Percentiles rank a stretch among this genome's conserved stretches.
Conservation (phyloP, 306 rosid genomes). For the barrel medic (Medicago truncatula) region DNA sequence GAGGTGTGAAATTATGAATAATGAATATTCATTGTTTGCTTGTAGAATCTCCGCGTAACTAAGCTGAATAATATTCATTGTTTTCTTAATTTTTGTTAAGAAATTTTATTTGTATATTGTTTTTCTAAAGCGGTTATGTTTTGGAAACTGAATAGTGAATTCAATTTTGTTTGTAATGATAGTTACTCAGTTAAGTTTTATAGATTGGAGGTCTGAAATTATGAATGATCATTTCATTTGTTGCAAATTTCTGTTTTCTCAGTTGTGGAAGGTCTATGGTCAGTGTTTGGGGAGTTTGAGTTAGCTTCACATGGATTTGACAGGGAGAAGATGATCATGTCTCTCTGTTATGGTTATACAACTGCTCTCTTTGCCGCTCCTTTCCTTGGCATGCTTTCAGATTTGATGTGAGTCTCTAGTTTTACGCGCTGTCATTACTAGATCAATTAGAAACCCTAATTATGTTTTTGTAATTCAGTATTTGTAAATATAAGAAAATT, state of each 20-base stretch:
- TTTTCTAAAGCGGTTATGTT: background rate
- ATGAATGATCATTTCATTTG: slow-evolving; percentile 30
- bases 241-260: slow-evolving; percentile 25
- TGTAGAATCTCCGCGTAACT: slow-evolving; percentile 14
- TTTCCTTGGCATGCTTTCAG: slow-evolving; percentile 75
- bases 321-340: slow-evolving; percentile 62
- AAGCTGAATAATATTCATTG: background rate
- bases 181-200: too few species aligned
- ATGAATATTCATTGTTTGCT: background rate
- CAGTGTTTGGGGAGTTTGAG: slow-evolving; percentile 82
- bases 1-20: too few species aligned
- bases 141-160: too few species aligned
- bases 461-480: slow-evolving; percentile 22
- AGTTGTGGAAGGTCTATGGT: slow-evolving; percentile 86
- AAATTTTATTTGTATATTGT: slow-evolving; percentile 5
- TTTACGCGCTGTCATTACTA: slow-evolving; percentile 30
- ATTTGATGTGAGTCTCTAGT: slow-evolving; percentile 68
- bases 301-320: slow-evolving; percentile 65
- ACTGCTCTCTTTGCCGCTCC: slow-evolving; percentile 72
- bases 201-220: too few species aligned
- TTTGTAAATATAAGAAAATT: slow-evolving; percentile 15
- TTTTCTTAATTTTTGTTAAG: background rate
- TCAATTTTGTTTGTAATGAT: too few species aligned
- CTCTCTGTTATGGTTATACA: slow-evolving; percentile 73
- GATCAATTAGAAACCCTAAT: slow-evolving; percentile 7